phyloP scores from a whole-genome alignment of 179 eudicot species.

The Patellifolia procumbens region DNA sequence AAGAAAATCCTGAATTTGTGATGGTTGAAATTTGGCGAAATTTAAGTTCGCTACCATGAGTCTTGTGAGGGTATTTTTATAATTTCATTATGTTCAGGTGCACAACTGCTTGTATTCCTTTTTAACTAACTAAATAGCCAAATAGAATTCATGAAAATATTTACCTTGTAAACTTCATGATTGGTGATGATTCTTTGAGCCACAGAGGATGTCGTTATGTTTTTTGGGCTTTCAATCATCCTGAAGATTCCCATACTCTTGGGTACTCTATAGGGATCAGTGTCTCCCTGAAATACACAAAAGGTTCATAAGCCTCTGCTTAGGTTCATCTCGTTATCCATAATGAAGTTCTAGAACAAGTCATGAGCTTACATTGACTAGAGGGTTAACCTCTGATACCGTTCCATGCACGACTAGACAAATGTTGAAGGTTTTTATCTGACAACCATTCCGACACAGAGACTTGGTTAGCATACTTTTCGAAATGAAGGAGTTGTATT shows the following conservation, averaged over 20 bases:
- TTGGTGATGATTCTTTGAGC: slow-evolving; percentile 75
- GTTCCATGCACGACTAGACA: slow-evolving; percentile 87
- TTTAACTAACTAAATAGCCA: too few species aligned
- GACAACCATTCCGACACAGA: slow-evolving; percentile 2
- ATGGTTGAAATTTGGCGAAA: not conserved
- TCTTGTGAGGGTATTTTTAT: too few species aligned
- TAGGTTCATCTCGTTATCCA: not conserved
- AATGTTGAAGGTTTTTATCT: slow-evolving; percentile 92
- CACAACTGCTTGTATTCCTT: too few species aligned
- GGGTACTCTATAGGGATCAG: slow-evolving; percentile 76
- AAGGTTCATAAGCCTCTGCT: not conserved
- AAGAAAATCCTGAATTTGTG: too few species aligned
- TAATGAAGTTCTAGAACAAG: not conserved
- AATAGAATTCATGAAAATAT: too few species aligned
- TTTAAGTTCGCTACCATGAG: too few species aligned
- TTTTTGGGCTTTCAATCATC: slow-evolving; percentile 71
- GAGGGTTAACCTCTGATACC: slow-evolving; percentile 68
- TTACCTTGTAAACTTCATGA: slow-evolving; percentile 76
- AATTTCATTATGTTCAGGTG: too few species aligned
- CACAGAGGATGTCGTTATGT: slow-evolving; percentile 71
- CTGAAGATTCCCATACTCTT: slow-evolving; percentile 79
- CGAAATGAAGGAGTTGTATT: too few species aligned
- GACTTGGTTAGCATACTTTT: slow-evolving; percentile 14
- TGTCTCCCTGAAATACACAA: slow-evolving; percentile 47
- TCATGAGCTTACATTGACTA: slow-evolving; percentile 49